phyloP scores from a whole-genome alignment of 2,329 filamentous ascomycete species.

The Ophiostoma quercus region DNA sequence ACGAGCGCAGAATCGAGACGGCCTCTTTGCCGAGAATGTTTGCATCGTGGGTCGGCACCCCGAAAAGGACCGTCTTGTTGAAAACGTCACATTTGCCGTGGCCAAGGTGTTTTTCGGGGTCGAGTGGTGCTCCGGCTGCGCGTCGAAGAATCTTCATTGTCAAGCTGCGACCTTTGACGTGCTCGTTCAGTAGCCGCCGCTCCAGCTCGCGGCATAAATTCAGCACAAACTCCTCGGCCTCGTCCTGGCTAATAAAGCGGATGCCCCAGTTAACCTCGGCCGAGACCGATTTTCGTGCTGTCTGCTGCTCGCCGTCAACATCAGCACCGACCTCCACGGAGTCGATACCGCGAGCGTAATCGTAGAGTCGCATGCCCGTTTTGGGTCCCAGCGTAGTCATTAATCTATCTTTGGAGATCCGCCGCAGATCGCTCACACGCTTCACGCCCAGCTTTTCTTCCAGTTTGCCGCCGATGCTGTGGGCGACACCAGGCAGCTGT shows the following conservation, averaged over 20 bases:
- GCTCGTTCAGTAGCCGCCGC: constrained; percentile 71
- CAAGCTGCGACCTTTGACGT: constrained; percentile 79
- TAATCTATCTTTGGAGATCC: constrained; percentile 70
- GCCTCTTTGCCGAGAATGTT: constrained; percentile 73
- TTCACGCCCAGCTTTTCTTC: constrained; percentile 74
- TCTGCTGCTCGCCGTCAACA: constrained; percentile 68
- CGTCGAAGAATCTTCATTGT: constrained; percentile 94
- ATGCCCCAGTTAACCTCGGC: constrained; percentile 99
- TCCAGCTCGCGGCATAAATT: constrained; percentile 82
- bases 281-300: constrained; percentile 86
- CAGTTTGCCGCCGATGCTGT: constrained; percentile 80
- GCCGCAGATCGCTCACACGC: constrained; percentile 75
- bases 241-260: constrained; percentile 82
- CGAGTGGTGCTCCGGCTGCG: constrained; percentile 77
- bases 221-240: constrained; percentile 85
- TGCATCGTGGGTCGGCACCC: constrained; percentile 73
- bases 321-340: constrained; percentile 76
- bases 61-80: constrained; percentile 80
- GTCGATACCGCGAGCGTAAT: constrained; percentile 87
- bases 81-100: constrained; percentile 93
- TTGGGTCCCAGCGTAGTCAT: constrained; percentile 75
- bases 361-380: constrained; percentile 84
- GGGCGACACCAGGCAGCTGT: constrained; percentile 84
- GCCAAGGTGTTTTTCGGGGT: constrained; percentile 87
- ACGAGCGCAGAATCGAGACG: constrained; percentile 74